Base-by-base conservation (phyloP, 805 yeast species). In the Candida boleticola region DNA sequence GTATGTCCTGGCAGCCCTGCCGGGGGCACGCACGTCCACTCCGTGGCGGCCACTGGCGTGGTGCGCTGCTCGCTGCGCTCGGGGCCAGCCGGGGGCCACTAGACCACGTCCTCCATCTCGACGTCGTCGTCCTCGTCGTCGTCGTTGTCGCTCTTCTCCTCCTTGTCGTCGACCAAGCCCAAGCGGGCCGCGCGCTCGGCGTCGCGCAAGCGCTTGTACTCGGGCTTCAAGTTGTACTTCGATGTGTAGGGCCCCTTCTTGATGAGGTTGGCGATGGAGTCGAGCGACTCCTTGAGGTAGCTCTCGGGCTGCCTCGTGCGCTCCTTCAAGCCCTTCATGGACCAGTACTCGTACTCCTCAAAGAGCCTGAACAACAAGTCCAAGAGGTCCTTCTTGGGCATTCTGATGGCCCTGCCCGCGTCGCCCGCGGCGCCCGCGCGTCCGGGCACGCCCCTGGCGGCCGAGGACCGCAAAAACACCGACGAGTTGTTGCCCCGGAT, bases 261-360 rank as follows among this genome's bases (percentile, higher is more conserved):
- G 54, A 87, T 90, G 57, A 93, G 74, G 25, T 79, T 76, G 1
- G 98, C 98, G 56, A 93, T 88, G 37, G 85, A 80, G 47, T 92
- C 99, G 37, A 93, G 70, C 44, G 93, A 86, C 59, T 90, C 97
- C 58, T 90, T 89, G 49, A 93, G 71, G 61, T 87, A 95, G 17
- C 83, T 83, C 60, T 93, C 99, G 1, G 99, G 99, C 71, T 93
- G 99, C 55, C 84, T 83, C 2, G 97, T 89, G 52, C 96, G 79
- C 60, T 93, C 99, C 57, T 89, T 85, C 47, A 93, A 72, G 30
- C 97, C 97, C 64, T 89, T 89, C 74, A 93, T 75, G 9, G 93
- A 82, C 99, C 99, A 93, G 64, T 90, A 93, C 59, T 92, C 97
- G 61, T 85, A 89, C 61, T 90, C 95, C 63, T 89, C 97, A 64